Percentiles rank a stretch among this genome's conserved stretches.
These are phyloP conservation scores for Amaranthus palmeri DNA, from an alignment of 148 eudicot genomes.

Conservation along the genomic window DNA sequence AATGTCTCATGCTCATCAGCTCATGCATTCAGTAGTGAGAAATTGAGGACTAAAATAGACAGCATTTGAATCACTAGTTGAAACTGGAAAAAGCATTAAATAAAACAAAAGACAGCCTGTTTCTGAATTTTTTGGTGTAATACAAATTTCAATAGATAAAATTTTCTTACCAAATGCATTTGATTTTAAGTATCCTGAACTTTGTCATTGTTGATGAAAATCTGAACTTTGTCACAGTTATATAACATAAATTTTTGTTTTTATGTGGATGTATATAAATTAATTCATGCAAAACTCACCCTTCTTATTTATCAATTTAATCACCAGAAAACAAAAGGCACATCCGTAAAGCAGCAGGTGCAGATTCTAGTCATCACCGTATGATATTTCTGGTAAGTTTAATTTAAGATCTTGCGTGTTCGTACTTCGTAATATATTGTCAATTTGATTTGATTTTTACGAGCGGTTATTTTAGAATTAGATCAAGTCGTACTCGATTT, in stretches of 20 bases:
- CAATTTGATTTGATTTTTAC: slow-evolving; percentile 10
- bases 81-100: slow-evolving; percentile 29
- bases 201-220: no score
- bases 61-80: slow-evolving; percentile 23
- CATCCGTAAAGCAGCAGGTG: neutral
- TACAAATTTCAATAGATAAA: slow-evolving; percentile 18
- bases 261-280: neutral
- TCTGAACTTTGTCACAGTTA: neutral
- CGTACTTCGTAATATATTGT: neutral
- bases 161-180: slow-evolving; percentile 9
- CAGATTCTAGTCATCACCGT: no score
- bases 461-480: neutral
- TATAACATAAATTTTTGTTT: neutral
- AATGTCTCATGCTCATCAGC: no score
- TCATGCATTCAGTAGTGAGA: slow-evolving; percentile 1
- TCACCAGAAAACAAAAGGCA: slow-evolving; percentile 14
- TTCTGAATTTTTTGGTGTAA: slow-evolving; percentile 25
- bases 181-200: neutral
- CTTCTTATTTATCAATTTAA: slow-evolving; percentile 9
- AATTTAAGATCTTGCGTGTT: no score
- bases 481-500: no score
- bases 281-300: slow-evolving; percentile 23
- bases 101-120: slow-evolving; percentile 39
- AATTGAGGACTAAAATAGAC: slow-evolving; percentile 31
- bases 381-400: no score